Evolutionary conservation across 306 rosid genomes (phyloP), one percentile per base, ranked within the genome.

Genomic region (apple (Malus domestica)): DNA sequence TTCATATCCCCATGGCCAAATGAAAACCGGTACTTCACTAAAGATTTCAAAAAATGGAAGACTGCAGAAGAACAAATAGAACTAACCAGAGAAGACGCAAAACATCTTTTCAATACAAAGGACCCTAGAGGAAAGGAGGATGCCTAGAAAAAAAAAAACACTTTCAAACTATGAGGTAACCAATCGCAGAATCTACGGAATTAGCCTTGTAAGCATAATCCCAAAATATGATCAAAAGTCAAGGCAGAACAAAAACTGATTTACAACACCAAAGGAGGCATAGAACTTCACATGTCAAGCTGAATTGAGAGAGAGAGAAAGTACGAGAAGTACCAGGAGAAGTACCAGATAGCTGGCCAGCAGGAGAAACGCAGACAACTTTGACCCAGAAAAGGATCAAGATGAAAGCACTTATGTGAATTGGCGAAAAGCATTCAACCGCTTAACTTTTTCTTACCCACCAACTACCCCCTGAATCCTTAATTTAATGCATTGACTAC

Each of bases 1-100:
- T 59, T 30, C 74, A 38, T 79, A 59, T 61, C 52, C 57, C 85
- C 98, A 91, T 90, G 77, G 75, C 84, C 74, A 70, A 72, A 3
- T 52, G 61, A 76, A 51, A 69, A 44, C 70, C 29, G 27, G 78
- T 7, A 29, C 2, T 46, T 44, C 60, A 18, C 49, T 12, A 62
- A n/a, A 59, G 38, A 45, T 38, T 52, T 32, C 1, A 68, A 62
- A 51, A 52, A 74, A n/a, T 25, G 68, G 2, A n/a, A 64, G 19
- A 68, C 49, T 67, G 42, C 27, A 51, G 61, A 74, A 45, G 68
- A 69, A 46, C 45, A 46, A n/a, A 40, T 14, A 54, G 15, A 70
- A 54, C 33, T 49, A 57, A 22, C 64, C 69, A 59, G 74, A 52
- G 35, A 20, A 45, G 22, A 49, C n/a, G 13, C 60, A 60, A 58